Conservation (phyloP, 768 basidiomycete species). For the Termitomyces sp. region DNA sequence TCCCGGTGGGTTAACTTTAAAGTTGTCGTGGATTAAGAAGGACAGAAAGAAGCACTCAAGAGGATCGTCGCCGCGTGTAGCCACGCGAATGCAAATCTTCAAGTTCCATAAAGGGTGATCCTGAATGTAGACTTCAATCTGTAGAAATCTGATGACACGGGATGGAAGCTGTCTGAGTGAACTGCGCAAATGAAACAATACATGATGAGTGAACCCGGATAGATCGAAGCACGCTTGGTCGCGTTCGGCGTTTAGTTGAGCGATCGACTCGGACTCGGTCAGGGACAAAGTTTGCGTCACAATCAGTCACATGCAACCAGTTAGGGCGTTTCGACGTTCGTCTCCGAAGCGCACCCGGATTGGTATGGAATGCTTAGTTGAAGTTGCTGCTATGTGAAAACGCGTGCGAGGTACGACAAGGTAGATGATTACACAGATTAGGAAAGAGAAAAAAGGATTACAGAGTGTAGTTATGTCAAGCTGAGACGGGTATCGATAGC, state of each 20-base stretch:
- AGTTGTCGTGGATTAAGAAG: background rate
- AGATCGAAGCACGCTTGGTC: background rate
- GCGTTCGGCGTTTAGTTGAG: background rate
- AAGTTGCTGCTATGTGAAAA: background rate
- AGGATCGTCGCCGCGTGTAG: background rate
- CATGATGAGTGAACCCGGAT: background rate
- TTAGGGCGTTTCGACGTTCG: background rate
- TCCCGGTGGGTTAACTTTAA: background rate
- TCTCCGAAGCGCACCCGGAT: background rate
- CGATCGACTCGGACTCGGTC: background rate
- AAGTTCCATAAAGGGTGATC: background rate
- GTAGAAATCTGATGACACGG: no score
- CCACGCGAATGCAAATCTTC: background rate
- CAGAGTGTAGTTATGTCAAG: background rate
- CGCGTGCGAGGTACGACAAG: background rate
- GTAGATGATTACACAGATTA: background rate
- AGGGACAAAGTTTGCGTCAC: background rate
- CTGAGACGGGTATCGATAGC: background rate
- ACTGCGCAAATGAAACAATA: background rate
- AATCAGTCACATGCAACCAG: slow-evolving; percentile 4
- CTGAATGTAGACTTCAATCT: background rate
- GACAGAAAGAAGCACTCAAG: background rate
- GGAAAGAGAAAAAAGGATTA: background rate
- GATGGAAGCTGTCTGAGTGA: background rate
- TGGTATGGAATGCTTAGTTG: background rate